These are phyloP conservation scores for Lasiodiplodia theobromae DNA, from an alignment of 2,329 filamentous ascomycete genomes.

Conservation along the genomic window DNA sequence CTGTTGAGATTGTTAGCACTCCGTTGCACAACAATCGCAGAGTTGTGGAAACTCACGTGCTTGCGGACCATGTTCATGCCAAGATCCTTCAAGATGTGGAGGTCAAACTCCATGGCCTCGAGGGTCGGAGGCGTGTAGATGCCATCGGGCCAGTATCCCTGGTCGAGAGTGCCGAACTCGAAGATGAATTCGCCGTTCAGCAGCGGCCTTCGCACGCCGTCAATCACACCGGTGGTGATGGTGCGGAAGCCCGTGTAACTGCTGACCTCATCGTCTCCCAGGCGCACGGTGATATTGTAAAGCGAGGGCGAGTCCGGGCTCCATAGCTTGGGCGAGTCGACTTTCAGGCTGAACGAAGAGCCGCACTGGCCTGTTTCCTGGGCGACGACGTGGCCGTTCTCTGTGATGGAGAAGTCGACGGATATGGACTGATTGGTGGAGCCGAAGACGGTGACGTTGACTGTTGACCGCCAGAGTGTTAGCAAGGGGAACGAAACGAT, in stretches of 20 bases:
- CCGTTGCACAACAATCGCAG: neutral
- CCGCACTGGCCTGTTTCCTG: constrained; percentile 57
- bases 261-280: constrained; percentile 60
- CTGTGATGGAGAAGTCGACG: constrained; percentile 50
- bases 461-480: constrained; percentile 43
- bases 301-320: constrained; percentile 67
- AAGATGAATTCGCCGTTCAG: constrained; percentile 75
- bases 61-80: constrained; percentile 77
- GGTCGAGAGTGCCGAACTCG: constrained; percentile 72
- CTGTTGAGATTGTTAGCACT: constrained; percentile 40
- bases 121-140: constrained; percentile 69
- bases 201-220: constrained; percentile 67
- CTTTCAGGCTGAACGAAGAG: constrained; percentile 61
- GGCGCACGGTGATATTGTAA: constrained; percentile 67
- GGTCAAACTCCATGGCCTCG: constrained; percentile 72
- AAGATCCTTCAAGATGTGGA: constrained; percentile 68
- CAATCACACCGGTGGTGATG: constrained; percentile 62
- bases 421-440: constrained; percentile 45
- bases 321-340: constrained; percentile 67
- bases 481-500: neutral
- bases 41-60: constrained; percentile 58
- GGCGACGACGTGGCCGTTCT: constrained; percentile 51
- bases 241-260: constrained; percentile 77
- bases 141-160: constrained; percentile 76
- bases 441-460: constrained; percentile 64